Evolutionary conservation across 1,284 basidiomycete genomes (phyloP).

Genomic region (Microbotryum scabiosae): DNA sequence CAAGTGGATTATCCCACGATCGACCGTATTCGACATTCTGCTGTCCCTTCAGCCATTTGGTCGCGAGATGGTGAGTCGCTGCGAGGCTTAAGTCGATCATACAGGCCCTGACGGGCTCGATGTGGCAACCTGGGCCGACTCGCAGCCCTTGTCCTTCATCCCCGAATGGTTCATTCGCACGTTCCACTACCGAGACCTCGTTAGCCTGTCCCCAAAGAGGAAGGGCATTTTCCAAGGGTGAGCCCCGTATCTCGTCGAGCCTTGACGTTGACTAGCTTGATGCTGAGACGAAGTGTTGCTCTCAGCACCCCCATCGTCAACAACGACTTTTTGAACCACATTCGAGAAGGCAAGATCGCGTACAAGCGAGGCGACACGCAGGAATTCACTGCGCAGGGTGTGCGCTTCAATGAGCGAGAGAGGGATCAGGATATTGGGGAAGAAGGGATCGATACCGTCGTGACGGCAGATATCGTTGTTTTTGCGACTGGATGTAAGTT

Average conservation of each 20-base stretch:
- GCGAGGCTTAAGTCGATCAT: slow-evolving; percentile 40
- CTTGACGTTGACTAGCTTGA: background rate
- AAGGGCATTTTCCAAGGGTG: slow-evolving; percentile 46
- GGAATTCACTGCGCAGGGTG: slow-evolving; percentile 45
- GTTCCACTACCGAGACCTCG: slow-evolving; percentile 52
- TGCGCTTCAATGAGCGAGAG: slow-evolving; percentile 41
- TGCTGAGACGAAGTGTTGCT: background rate
- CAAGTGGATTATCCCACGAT: slow-evolving; percentile 48
- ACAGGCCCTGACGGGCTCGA: slow-evolving; percentile 3
- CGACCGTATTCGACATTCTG: slow-evolving; percentile 50
- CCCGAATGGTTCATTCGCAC: slow-evolving; percentile 49
- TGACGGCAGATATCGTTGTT: slow-evolving; percentile 45
- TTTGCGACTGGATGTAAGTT: background rate
- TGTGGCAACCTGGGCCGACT: too few relatives aligned
- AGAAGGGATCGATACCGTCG: slow-evolving; percentile 39
- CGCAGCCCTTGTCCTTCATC: slow-evolving; percentile 38
- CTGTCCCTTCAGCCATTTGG: slow-evolving; percentile 55
- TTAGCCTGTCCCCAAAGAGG: slow-evolving; percentile 45
- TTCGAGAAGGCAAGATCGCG: slow-evolving; percentile 47
- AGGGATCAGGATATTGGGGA: slow-evolving; percentile 35
- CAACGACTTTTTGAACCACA: slow-evolving; percentile 50
- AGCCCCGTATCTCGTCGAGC: slow-evolving; percentile 30
- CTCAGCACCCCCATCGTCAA: slow-evolving; percentile 48
- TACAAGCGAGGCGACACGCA: slow-evolving; percentile 54
- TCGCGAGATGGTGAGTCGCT: slow-evolving; percentile 42